Evolutionary conservation across 441 rosid genomes (phyloP).

Genomic region (Brassica hybrid): DNA sequence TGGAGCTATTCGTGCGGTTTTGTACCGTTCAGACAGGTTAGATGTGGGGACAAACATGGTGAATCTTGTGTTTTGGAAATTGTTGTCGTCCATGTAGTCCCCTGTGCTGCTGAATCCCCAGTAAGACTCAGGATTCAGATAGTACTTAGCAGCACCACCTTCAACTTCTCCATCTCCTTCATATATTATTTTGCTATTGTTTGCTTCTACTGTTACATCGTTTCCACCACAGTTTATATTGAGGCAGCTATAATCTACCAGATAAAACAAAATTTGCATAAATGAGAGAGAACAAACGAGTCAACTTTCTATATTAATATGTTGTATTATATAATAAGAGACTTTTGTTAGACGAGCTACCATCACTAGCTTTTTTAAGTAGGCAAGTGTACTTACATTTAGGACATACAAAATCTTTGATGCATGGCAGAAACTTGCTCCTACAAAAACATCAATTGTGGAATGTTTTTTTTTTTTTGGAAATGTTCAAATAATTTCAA

Average conservation of each 20-base stretch:
- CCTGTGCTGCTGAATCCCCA: slow-evolving; percentile 93
- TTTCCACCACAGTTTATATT: slow-evolving; percentile 77
- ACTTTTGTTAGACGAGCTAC: too few relatives aligned
- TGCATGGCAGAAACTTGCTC: slow-evolving; percentile 62
- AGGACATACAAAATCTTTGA: slow-evolving; percentile 61
- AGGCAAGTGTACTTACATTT: slow-evolving; percentile 56
- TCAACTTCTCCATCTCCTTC: slow-evolving; percentile 63
- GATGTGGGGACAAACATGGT: slow-evolving; percentile 33
- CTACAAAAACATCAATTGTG: slow-evolving; percentile 42
- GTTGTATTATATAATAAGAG: too few relatives aligned
- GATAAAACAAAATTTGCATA: slow-evolving; percentile 10
- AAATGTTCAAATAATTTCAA: not conserved
- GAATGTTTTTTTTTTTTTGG: slow-evolving; percentile 4
- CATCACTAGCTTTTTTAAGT: slow-evolving; percentile 3
- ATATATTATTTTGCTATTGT: slow-evolving; percentile 44
- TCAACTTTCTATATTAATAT: slow-evolving; percentile 14
- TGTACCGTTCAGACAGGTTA: slow-evolving; percentile 49
- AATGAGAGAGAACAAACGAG: slow-evolving; percentile 11
- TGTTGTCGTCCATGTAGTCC: slow-evolving; percentile 76
- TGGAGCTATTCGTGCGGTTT: slow-evolving; percentile 62
- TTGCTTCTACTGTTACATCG: slow-evolving; percentile 46
- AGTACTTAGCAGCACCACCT: slow-evolving; percentile 69
- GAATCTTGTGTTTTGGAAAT: slow-evolving; percentile 69
- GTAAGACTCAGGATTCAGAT: slow-evolving; percentile 40
- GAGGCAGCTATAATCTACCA: slow-evolving; percentile 45